phyloP scores from a whole-genome alignment of 179 eudicot species.

The Patellifolia procumbens region DNA sequence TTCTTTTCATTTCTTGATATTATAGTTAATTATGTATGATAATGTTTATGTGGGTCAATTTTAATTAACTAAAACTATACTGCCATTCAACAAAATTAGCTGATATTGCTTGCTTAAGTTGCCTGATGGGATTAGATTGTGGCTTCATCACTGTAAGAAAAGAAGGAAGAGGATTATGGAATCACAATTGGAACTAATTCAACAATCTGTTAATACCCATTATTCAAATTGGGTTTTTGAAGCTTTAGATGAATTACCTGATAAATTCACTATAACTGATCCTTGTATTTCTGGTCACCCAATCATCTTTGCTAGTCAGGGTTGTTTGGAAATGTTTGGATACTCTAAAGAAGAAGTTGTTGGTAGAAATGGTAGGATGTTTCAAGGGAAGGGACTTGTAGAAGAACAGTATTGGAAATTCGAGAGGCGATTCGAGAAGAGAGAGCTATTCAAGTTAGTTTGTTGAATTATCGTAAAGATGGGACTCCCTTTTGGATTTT shows the following conservation, averaged over 20 bases:
- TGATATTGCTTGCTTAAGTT: conserved; percentile 33
- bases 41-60: background rate
- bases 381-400: conserved; percentile 72
- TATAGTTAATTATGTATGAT: too few relatives aligned
- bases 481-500: conserved; percentile 92
- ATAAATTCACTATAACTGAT: conserved; percentile 74
- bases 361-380: conserved; percentile 82
- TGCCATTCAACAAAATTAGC: conserved; percentile 19
- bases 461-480: conserved; percentile 79
- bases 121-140: conserved; percentile 72
- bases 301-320: conserved; percentile 76
- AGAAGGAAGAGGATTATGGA: conserved; percentile 51
- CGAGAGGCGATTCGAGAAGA: conserved; percentile 85
- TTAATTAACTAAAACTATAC: conserved; percentile 17
- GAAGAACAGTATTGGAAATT: conserved; percentile 79
- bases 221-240: conserved; percentile 68
- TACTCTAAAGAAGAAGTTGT: conserved; percentile 72
- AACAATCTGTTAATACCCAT: conserved; percentile 51
- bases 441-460: conserved; percentile 54
- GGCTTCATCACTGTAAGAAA: conserved; percentile 24
- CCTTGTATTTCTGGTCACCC: conserved; percentile 83
- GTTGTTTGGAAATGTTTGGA: conserved; percentile 77
- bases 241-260: conserved; percentile 69
- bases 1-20: background rate
- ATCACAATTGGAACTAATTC: conserved; percentile 50